Evolutionary conservation across 2,329 filamentous ascomycete genomes (phyloP).

Genomic region (Verticillium alfalfae): DNA sequence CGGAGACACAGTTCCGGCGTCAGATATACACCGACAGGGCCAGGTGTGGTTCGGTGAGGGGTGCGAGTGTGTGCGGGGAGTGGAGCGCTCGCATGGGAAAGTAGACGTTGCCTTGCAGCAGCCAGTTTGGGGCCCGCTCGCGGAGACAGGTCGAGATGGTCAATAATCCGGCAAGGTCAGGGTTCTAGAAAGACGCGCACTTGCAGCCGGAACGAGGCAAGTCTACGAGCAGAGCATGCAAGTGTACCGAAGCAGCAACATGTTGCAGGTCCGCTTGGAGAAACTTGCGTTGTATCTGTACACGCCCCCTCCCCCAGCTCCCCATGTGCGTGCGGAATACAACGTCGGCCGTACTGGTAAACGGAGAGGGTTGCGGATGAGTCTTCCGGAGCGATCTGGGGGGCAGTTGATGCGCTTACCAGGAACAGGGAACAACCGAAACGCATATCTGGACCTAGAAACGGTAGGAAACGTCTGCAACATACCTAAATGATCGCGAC

Average conservation of each 20-base stretch:
- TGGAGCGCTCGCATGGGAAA: neutral
- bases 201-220: neutral
- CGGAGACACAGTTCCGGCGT: neutral
- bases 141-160: neutral
- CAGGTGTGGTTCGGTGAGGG: neutral
- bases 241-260: neutral
- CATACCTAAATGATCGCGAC: constrained; percentile 51
- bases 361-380: neutral
- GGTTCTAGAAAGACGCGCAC: neutral
- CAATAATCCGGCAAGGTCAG: neutral
- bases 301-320: constrained; percentile 5
- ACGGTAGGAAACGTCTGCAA: neutral
- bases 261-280: neutral
- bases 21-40: neutral
- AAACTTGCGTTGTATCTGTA: neutral
- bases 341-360: neutral
- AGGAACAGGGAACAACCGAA: neutral
- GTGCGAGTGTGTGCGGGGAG: neutral
- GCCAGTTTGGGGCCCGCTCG: neutral
- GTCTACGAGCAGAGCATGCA: neutral
- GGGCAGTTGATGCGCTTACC: neutral
- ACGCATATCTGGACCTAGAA: neutral
- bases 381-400: constrained; percentile 1
- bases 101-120: neutral
- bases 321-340: constrained; percentile 2